Conservation (phyloP, 2,329 filamentous ascomycete species). For the Aspergillus quadricinctus region DNA sequence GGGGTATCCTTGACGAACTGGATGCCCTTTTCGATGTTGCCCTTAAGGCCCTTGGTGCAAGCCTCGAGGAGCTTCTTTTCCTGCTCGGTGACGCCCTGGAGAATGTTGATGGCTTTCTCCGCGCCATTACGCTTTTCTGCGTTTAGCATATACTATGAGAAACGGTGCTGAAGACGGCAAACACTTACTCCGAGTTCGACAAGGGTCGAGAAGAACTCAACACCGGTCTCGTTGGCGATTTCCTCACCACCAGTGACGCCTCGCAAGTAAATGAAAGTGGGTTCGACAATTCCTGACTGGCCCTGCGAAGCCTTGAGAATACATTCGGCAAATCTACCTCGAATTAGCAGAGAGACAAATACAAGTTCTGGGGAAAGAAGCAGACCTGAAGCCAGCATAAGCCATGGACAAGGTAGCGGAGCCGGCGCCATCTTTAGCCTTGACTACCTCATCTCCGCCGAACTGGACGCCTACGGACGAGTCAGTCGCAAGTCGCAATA, state of each 20-base stretch:
- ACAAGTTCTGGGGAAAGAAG: slow-evolving; percentile 10
- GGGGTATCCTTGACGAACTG: slow-evolving; percentile 83
- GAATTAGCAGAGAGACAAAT: slow-evolving; percentile 14
- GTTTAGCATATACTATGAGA: slow-evolving; percentile 20
- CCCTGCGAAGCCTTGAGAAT: slow-evolving; percentile 83
- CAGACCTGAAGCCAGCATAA: slow-evolving; percentile 86
- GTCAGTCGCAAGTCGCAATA: not conserved
- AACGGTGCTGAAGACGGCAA: slow-evolving; percentile 1
- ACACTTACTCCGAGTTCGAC: slow-evolving; percentile 86
- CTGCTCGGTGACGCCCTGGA: slow-evolving; percentile 72
- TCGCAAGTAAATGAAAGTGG: slow-evolving; percentile 91
- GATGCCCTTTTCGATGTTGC: slow-evolving; percentile 92
- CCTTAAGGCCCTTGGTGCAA: slow-evolving; percentile 72
- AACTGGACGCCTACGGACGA: slow-evolving; percentile 69
- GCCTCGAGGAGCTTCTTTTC: slow-evolving; percentile 84
- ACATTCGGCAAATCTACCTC: slow-evolving; percentile 79
- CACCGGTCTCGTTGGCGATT: slow-evolving; percentile 75
- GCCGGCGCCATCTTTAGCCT: slow-evolving; percentile 87
- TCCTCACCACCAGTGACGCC: slow-evolving; percentile 83
- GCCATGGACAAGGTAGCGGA: slow-evolving; percentile 94
- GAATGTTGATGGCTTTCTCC: slow-evolving; percentile 78
- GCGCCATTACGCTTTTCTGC: slow-evolving; percentile 67
- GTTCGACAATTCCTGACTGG: slow-evolving; percentile 89
- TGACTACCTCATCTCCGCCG: slow-evolving; percentile 93
- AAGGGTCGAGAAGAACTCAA: slow-evolving; percentile 94